A percentile compares a stretch with the other conserved stretches of the same genome.
Conservation (phyloP, 495 filamentous ascomycete genomes). For the Rhypophila decipiens region DNA sequence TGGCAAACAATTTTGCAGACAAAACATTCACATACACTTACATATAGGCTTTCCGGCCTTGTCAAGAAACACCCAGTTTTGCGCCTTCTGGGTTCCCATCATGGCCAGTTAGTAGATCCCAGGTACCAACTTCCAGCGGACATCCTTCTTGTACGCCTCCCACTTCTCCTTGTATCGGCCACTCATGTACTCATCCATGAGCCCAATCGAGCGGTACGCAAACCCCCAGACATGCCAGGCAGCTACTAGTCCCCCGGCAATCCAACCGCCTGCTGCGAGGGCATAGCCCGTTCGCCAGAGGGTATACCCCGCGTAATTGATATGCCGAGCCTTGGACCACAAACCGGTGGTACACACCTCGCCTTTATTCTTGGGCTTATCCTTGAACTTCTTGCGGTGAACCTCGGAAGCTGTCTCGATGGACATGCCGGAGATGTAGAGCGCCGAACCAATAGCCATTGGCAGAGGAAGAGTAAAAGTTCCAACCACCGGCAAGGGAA, state of each 20-base stretch:
- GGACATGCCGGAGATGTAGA: constrained; percentile 43
- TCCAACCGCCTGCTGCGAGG: constrained; percentile 41
- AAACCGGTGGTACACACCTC: constrained; percentile 48
- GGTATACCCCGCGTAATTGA: constrained; percentile 54
- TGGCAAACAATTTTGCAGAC: too few relatives aligned
- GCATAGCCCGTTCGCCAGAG: constrained; percentile 50
- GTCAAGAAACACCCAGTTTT: too few relatives aligned
- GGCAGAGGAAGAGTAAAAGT: constrained; percentile 9
- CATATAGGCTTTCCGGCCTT: too few relatives aligned
- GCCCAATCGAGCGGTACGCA: constrained; percentile 33
- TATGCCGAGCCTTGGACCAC: constrained; percentile 48
- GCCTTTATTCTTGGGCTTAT: constrained; percentile 44
- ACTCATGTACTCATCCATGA: constrained; percentile 46
- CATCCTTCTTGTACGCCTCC: constrained; percentile 35
- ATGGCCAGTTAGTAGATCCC: constrained; percentile 29
- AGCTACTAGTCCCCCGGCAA: constrained; percentile 30
- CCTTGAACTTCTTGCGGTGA: constrained; percentile 50
- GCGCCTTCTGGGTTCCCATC: too few relatives aligned
- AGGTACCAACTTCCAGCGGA: constrained; percentile 41
- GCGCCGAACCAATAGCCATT: constrained; percentile 31
- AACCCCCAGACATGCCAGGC: constrained; percentile 42
- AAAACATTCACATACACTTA: too few relatives aligned
- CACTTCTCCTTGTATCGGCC: constrained; percentile 39
- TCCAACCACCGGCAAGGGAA: background rate
- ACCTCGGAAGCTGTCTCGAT: constrained; percentile 46